Conservation (phyloP, 1,139 yeast species). For the Zygoascus sp. region DNA sequence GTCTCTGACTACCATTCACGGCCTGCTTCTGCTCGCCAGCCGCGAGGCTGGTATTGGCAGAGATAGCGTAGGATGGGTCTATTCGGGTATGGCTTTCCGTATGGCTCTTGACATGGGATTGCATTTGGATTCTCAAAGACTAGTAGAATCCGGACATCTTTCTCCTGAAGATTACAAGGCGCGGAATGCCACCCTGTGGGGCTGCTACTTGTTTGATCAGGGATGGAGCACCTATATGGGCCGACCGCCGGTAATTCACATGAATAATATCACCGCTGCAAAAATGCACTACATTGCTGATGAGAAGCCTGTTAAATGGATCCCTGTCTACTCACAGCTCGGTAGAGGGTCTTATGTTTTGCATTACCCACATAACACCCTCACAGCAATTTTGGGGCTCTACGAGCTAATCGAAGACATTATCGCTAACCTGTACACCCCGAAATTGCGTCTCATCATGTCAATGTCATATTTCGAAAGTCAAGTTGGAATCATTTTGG, state of each 20-base stretch:
- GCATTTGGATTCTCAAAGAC: slow-evolving; percentile 23
- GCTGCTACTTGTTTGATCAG: slow-evolving; percentile 27
- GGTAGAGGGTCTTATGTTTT: slow-evolving; percentile 1
- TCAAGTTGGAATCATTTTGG: slow-evolving; percentile 7
- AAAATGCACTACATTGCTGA: slow-evolving; percentile 13
- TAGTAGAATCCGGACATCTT: slow-evolving; percentile 22
- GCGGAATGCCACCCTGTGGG: slow-evolving; percentile 27
- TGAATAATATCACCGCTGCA: slow-evolving; percentile 22
- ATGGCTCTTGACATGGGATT: slow-evolving; percentile 28
- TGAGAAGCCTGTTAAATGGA: slow-evolving; percentile 18
- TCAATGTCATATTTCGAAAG: slow-evolving; percentile 6
- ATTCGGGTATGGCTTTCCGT: slow-evolving; percentile 29
- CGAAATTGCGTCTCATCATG: slow-evolving; percentile 3
- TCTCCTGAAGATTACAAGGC: slow-evolving; percentile 24
- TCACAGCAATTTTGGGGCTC: slow-evolving; percentile 16
- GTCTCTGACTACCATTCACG: slow-evolving; percentile 26
- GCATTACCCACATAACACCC: slow-evolving; percentile 17
- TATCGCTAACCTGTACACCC: slow-evolving; percentile 16
- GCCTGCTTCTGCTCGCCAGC: slow-evolving; percentile 22
- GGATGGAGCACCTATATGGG: slow-evolving; percentile 28
- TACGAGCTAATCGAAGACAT: slow-evolving; percentile 20
- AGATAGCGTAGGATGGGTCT: slow-evolving; percentile 28
- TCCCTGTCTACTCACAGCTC: slow-evolving; percentile 14
- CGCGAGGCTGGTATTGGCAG: slow-evolving; percentile 27
- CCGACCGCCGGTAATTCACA: slow-evolving; percentile 24